phyloP scores from a whole-genome alignment of 2,329 filamentous ascomycete genomes.

The Dactylonectria macrodidyma region DNA sequence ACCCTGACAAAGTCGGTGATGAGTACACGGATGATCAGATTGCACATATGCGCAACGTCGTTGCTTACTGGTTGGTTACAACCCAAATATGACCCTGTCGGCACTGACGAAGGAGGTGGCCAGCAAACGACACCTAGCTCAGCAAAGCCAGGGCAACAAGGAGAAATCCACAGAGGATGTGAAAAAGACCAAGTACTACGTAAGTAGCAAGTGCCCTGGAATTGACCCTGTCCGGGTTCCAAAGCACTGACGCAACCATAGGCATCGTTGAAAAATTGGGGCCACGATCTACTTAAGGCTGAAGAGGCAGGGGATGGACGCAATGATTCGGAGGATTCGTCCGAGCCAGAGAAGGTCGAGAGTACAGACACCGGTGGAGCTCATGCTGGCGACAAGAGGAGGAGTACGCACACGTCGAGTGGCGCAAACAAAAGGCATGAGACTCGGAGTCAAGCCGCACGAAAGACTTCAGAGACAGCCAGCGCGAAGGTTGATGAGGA shows the following conservation, averaged over 20 bases:
- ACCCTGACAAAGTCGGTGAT: slow-evolving; percentile 69
- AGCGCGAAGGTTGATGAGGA: too few species aligned
- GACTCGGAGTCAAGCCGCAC: too few species aligned
- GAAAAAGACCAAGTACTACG: slow-evolving; percentile 68
- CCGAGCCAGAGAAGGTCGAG: too few species aligned
- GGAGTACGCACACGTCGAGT: background rate
- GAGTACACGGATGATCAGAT: slow-evolving; percentile 70
- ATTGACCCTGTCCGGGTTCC: too few species aligned
- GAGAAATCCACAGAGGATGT: slow-evolving; percentile 63
- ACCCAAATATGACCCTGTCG: rapidly evolving
- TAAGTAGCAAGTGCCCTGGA: too few species aligned
- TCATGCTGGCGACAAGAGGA: slow-evolving; percentile 11
- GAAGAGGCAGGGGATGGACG: slow-evolving; percentile 30
- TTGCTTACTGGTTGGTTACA: slow-evolving; percentile 67
- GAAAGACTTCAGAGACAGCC: background rate
- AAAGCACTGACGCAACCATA: too few species aligned
- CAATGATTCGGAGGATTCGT: background rate
- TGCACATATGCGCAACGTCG: slow-evolving; percentile 74
- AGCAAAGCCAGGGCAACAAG: slow-evolving; percentile 71
- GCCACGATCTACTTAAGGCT: slow-evolving; percentile 66
- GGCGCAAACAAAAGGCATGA: slow-evolving; percentile 1
- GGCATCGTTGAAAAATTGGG: slow-evolving; percentile 74
- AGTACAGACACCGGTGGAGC: slow-evolving; percentile 17
- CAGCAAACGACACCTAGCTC: slow-evolving; percentile 75
- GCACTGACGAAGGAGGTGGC: background rate